phyloP scores from a whole-genome alignment of 2,329 filamentous ascomycete species.

The Didymella glomerata region DNA sequence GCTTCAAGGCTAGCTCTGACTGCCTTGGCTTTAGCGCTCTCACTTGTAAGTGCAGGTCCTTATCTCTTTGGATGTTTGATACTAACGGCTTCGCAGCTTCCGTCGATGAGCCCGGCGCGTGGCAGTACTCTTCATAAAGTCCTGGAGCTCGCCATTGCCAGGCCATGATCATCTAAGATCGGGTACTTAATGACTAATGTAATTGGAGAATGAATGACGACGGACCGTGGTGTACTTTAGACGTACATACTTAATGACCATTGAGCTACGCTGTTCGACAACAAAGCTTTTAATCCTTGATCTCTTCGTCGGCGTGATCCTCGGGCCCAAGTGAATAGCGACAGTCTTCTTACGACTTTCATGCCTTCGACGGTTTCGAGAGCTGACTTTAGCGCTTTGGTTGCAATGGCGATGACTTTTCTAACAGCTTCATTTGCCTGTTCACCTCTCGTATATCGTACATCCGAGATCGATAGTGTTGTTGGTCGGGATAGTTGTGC shows the following conservation, averaged over 20 bases:
- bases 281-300: conserved; percentile 36
- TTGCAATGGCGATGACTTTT: conserved; percentile 67
- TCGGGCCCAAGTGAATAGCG: conserved; percentile 22
- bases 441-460: conserved; percentile 60
- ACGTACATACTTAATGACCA: conserved; percentile 14
- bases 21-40: conserved; percentile 51
- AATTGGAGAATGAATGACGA: conserved; percentile 2
- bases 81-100: conserved; percentile 25
- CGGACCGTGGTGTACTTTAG: conserved; percentile 7
- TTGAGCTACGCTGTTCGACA: conserved; percentile 30
- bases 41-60: conserved; percentile 33
- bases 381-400: conserved; percentile 70
- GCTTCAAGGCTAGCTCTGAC: conserved; percentile 29
- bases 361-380: conserved; percentile 63
- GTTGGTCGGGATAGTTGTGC: too few species aligned
- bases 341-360: conserved; percentile 71
- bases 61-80: background rate
- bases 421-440: conserved; percentile 74
- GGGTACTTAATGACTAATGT: conserved; percentile 20
- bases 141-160: conserved; percentile 1
- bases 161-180: conserved; percentile 15
- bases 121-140: conserved; percentile 45
- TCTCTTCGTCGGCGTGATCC: conserved; percentile 35
- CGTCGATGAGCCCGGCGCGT: conserved; percentile 40
- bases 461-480: conserved; percentile 22